Percentiles rank a stretch among this genome's conserved stretches.
Conservation (phyloP, 306 rosid species). For the Castanospermum australe region DNA sequence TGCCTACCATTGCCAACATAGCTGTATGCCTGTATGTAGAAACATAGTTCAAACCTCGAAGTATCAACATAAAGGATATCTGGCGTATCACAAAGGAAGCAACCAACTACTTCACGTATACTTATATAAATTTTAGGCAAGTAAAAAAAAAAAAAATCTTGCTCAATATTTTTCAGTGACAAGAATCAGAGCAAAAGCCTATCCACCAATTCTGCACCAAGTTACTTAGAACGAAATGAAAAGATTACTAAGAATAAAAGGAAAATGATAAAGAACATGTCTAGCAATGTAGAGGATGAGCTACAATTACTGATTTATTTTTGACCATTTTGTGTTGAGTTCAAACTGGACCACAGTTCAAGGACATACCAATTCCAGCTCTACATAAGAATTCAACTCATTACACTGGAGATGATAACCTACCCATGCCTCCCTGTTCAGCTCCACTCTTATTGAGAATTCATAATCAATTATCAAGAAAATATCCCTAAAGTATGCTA, state of each 20-base stretch:
- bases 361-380: background rate
- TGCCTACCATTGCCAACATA: too few species aligned
- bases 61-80: background rate
- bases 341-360: background rate
- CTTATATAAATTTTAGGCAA: too few species aligned
- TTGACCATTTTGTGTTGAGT: background rate
- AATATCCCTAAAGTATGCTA: conserved; percentile 17
- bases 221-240: background rate
- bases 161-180: background rate
- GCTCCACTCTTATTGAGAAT: conserved; percentile 4
- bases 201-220: background rate
- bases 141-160: background rate
- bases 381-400: conserved; percentile 3
- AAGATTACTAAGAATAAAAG: background rate
- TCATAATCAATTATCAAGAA: conserved; percentile 11
- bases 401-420: conserved; percentile 11
- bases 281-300: background rate
- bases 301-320: background rate
- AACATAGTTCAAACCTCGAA: too few species aligned
- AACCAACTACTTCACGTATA: too few species aligned
- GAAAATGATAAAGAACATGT: background rate
- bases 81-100: background rate
- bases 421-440: conserved; percentile 12
- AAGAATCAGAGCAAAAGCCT: background rate
- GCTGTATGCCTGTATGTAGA: background rate